Conservation (phyloP, 192 early-diverging fungal species). For the Mortierella alpina region DNA sequence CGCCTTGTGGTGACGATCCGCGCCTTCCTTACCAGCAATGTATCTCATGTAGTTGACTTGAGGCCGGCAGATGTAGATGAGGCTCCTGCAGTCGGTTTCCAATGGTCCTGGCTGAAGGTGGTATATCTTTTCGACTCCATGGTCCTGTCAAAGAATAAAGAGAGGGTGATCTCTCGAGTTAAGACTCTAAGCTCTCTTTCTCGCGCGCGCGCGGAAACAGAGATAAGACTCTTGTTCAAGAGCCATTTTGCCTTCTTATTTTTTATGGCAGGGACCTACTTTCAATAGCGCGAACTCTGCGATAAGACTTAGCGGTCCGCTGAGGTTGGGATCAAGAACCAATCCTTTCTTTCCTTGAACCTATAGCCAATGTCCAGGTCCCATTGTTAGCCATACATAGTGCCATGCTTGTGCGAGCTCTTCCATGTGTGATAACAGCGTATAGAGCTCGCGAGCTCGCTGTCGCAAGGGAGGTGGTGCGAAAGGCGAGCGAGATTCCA, state of each 20-base stretch:
- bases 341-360: constrained; percentile 91
- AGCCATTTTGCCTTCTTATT: neutral
- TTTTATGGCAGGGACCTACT: constrained; percentile 49
- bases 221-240: neutral
- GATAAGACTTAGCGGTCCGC: constrained; percentile 85
- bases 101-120: constrained; percentile 74
- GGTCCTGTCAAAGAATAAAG: constrained; percentile 69
- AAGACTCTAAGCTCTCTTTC: neutral
- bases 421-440: neutral
- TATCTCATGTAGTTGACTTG: constrained; percentile 82
- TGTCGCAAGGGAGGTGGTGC: too few relatives aligned
- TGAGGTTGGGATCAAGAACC: constrained; percentile 87
- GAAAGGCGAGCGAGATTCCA: too few relatives aligned
- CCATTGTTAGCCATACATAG: constrained; percentile 1
- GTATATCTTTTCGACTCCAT: constrained; percentile 96
- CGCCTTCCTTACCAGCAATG: constrained; percentile 73
- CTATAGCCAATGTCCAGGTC: constrained; percentile 39
- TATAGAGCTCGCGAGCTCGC: too few relatives aligned
- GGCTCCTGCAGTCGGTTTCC: constrained; percentile 75
- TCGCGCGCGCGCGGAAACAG: neutral
- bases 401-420: neutral
- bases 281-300: constrained; percentile 91
- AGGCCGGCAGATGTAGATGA: constrained; percentile 90
- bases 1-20: neutral
- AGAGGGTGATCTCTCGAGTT: neutral